Percentiles rank a stretch among this genome's conserved stretches.
These are phyloP conservation scores for Ceratocystis albifundus DNA, from an alignment of 2,329 filamentous ascomycete species.

Conservation along the genomic window DNA sequence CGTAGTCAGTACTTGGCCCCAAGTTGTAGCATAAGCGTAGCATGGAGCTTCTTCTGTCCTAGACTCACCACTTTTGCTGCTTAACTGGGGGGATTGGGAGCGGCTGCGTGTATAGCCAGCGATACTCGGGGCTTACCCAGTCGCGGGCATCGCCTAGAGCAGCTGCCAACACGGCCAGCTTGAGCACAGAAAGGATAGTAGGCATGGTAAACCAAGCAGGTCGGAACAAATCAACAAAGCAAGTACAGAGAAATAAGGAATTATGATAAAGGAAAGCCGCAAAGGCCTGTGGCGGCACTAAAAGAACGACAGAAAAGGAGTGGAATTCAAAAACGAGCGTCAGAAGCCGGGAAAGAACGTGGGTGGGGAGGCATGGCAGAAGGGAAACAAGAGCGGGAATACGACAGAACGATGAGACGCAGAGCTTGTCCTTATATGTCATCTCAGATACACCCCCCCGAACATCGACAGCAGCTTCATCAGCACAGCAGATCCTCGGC, in stretches of 20 bases:
- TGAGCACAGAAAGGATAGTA: constrained; percentile 12
- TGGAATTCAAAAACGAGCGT: not conserved
- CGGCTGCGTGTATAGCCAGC: constrained; percentile 26
- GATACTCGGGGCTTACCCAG: constrained; percentile 24
- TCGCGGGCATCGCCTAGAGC: constrained; percentile 18
- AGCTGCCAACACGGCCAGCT: constrained; percentile 14
- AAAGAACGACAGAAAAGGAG: not conserved
- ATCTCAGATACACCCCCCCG: not conserved
- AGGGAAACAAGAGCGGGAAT: not conserved
- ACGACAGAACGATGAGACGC: not conserved
- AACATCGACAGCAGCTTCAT: not conserved
- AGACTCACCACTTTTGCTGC: constrained; percentile 32
- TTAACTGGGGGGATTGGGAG: constrained; percentile 37
- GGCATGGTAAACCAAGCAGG: constrained; percentile 2
- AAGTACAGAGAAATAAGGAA: not conserved
- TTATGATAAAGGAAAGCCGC: not conserved
- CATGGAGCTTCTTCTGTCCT: not conserved
- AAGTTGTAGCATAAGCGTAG: too few species aligned
- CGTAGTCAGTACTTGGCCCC: too few species aligned
- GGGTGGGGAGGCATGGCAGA: not conserved
- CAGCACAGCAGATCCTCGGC: not conserved
- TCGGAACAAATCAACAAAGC: not conserved
- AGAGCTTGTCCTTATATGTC: not conserved
- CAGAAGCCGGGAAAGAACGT: not conserved
- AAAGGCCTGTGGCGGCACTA: not conserved